Percentiles rank a stretch among this genome's conserved stretches.
Evolutionary conservation across 1,284 basidiomycete genomes (phyloP).

Genomic region (Xerocomus amazonicus): DNA sequence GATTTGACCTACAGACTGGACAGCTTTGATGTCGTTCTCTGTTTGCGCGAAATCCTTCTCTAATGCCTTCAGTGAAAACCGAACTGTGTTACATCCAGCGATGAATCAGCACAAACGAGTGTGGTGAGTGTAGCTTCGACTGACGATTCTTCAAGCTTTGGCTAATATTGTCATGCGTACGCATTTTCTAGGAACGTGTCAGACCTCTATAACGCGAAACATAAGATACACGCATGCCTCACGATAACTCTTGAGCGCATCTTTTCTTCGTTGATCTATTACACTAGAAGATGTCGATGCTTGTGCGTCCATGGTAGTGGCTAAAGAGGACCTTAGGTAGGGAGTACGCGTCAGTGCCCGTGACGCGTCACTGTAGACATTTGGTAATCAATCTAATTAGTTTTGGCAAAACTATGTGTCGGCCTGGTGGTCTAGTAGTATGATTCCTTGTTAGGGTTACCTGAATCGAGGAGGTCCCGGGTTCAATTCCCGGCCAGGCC

Average conservation of each 20-base stretch:
- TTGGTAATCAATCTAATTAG: neutral
- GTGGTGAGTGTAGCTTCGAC: conserved; percentile 29
- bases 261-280: conserved; percentile 60
- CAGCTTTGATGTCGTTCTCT: conserved; percentile 98
- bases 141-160: conserved; percentile 83
- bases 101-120: conserved; percentile 1
- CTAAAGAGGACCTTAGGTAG: too few relatives aligned
- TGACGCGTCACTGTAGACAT: conserved; percentile 28
- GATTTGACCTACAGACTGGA: conserved; percentile 98
- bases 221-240: conserved; percentile 41
- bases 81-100: conserved; percentile 43
- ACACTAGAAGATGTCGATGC: conserved; percentile 53
- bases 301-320: conserved; percentile 45
- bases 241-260: conserved; percentile 66
- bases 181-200: conserved; percentile 73
- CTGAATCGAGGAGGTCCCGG: conserved; percentile 7
- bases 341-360: conserved; percentile 29
- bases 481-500: conserved; percentile 7
- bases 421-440: conserved; percentile 57
- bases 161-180: conserved; percentile 78
- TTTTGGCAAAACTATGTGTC: neutral
- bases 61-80: conserved; percentile 83
- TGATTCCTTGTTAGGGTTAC: conserved; percentile 52
- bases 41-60: conserved; percentile 93
- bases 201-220: conserved; percentile 1